phyloP scores from a whole-genome alignment of 1,284 basidiomycete species.

The Lignosus rhinocerotis region DNA sequence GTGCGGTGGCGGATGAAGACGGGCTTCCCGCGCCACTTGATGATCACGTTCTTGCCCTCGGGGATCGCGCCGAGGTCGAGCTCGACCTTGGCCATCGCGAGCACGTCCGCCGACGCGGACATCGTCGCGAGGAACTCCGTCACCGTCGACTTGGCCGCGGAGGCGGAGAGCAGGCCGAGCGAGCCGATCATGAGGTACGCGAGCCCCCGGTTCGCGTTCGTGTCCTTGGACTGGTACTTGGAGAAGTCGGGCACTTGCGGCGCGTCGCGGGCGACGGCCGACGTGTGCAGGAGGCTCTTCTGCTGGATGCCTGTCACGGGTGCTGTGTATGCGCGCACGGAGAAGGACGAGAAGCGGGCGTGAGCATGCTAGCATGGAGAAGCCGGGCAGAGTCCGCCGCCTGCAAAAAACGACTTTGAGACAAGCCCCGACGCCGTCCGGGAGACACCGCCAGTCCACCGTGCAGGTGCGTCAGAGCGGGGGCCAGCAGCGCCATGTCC shows the following conservation, averaged over 20 bases:
- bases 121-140: slow-evolving; percentile 96
- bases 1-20: slow-evolving; percentile 99
- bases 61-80: slow-evolving; percentile 91
- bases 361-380: neutral
- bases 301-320: slow-evolving; percentile 56
- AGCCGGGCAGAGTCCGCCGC: neutral
- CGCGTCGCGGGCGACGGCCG: slow-evolving; percentile 61
- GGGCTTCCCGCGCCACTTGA: slow-evolving; percentile 99
- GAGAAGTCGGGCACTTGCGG: slow-evolving; percentile 89
- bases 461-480: slow-evolving; percentile 67
- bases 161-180: slow-evolving; percentile 92
- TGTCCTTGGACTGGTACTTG: slow-evolving; percentile 75
- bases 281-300: slow-evolving; percentile 76
- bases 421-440: slow-evolving; percentile 56
- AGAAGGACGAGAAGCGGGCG: neutral
- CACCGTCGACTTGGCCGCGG: slow-evolving; percentile 92
- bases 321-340: slow-evolving; percentile 32
- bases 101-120: slow-evolving; percentile 96
- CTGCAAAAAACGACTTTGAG: slow-evolving; percentile 49
- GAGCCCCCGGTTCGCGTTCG: slow-evolving; percentile 77
- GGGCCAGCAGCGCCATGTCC: slow-evolving; percentile 55
- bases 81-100: slow-evolving; percentile 98
- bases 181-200: slow-evolving; percentile 99
- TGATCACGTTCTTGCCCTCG: slow-evolving; percentile 96
- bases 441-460: slow-evolving; percentile 63